Conservation (phyloP, 1,139 yeast species). For the Kodamaea alishanica region DNA sequence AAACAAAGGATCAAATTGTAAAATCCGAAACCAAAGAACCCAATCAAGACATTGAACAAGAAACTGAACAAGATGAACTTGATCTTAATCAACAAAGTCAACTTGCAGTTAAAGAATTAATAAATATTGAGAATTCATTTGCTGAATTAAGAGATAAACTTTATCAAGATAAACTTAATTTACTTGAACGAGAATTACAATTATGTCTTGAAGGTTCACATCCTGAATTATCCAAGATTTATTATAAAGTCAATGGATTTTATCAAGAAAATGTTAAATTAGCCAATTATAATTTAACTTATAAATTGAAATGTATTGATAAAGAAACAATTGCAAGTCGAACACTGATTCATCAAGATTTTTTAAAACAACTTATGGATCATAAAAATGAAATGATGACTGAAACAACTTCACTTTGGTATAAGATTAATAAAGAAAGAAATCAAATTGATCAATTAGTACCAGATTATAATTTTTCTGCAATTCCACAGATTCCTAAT, state of each 20-base stretch:
- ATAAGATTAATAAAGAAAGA: slow-evolving; percentile 85
- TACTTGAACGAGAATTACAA: slow-evolving; percentile 77
- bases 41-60: slow-evolving; percentile 18
- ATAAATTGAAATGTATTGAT: slow-evolving; percentile 72
- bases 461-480: slow-evolving; percentile 38
- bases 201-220: slow-evolving; percentile 88
- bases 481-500: slow-evolving; percentile 31
- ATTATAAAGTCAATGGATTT: slow-evolving; percentile 66
- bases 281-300: slow-evolving; percentile 67
- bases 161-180: slow-evolving; percentile 68
- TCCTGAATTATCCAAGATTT: slow-evolving; percentile 70
- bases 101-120: slow-evolving; percentile 65
- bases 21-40: slow-evolving; percentile 21
- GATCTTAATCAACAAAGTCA: slow-evolving; percentile 51
- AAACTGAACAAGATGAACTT: slow-evolving; percentile 25
- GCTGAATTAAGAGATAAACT: slow-evolving; percentile 79
- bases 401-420: slow-evolving; percentile 85
- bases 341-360: slow-evolving; percentile 82
- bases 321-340: slow-evolving; percentile 78
- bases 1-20: slow-evolving; percentile 8
- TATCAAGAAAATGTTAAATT: slow-evolving; percentile 66
- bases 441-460: slow-evolving; percentile 75
- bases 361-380: slow-evolving; percentile 65
- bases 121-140: slow-evolving; percentile 78
- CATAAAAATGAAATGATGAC: slow-evolving; percentile 61